These are phyloP conservation scores for Filobasidium uniguttulatum DNA, from an alignment of 1,284 basidiomycete genomes.

Conservation along the genomic window DNA sequence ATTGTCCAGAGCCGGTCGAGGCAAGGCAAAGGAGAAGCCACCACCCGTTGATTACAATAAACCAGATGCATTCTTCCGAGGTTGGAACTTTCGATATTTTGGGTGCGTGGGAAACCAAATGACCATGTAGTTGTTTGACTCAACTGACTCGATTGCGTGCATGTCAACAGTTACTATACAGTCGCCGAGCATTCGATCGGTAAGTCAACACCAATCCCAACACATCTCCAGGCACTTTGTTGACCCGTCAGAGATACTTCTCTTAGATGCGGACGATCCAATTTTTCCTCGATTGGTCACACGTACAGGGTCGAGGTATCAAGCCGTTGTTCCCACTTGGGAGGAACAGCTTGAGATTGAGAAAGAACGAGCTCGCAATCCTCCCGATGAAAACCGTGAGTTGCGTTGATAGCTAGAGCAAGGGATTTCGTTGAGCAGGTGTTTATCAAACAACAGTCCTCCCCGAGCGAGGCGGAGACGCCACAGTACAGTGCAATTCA, in stretches of 20 bases:
- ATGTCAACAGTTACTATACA: constrained; percentile 56
- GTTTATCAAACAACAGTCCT: not conserved
- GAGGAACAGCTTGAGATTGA: constrained; percentile 26
- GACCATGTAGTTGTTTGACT: not conserved
- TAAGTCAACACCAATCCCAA: constrained; percentile 33
- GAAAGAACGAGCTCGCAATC: constrained; percentile 28
- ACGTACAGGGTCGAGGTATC: constrained; percentile 73
- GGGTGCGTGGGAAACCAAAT: constrained; percentile 48
- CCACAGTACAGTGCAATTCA: constrained; percentile 3
- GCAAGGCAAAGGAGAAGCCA: constrained; percentile 10
- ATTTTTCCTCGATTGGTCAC: constrained; percentile 86
- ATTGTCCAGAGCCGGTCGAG: not conserved
- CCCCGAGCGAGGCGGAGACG: constrained; percentile 3
- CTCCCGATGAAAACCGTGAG: constrained; percentile 23
- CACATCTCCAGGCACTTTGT: too few relatives aligned
- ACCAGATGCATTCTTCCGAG: constrained; percentile 53
- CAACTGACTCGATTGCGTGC: not conserved
- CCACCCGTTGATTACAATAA: constrained; percentile 44
- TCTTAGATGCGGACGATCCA: constrained; percentile 73
- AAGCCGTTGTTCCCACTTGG: constrained; percentile 44
- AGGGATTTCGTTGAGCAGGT: constrained; percentile 9
- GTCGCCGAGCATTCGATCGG: constrained; percentile 81
- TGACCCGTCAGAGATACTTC: constrained; percentile 15
- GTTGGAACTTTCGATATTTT: constrained; percentile 94
- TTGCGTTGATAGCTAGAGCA: too few relatives aligned